A percentile compares a stretch with the other conserved stretches of the same genome.
These are phyloP conservation scores for Stachybotrys elegans DNA, from an alignment of 2,329 filamentous ascomycete genomes.

Conservation along the genomic window DNA sequence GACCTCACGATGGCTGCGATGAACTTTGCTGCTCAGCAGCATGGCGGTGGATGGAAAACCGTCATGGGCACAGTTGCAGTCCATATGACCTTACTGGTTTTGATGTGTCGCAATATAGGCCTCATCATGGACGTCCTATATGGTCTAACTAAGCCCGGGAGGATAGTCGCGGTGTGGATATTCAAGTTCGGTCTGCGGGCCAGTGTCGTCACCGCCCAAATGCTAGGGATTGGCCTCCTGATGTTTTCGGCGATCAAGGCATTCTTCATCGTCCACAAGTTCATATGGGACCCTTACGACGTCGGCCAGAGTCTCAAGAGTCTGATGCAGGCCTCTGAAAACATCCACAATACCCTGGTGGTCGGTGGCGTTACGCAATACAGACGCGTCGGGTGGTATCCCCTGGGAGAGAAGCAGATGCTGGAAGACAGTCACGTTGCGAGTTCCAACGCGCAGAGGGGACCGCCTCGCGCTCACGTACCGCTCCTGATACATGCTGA, in stretches of 20 bases:
- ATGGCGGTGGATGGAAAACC: neutral
- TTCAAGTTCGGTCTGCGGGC: neutral
- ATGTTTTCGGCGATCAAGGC: neutral
- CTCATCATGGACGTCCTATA: neutral
- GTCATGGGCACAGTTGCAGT: neutral
- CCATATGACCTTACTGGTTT: neutral
- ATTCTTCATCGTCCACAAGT: conserved; percentile 1
- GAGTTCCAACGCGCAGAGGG: neutral
- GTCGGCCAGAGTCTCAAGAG: neutral
- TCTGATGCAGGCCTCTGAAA: neutral
- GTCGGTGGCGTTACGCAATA: neutral
- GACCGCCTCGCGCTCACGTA: neutral
- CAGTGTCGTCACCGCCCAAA: neutral
- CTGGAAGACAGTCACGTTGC: neutral
- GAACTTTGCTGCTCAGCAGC: neutral
- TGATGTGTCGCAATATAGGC: neutral
- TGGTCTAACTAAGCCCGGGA: neutral
- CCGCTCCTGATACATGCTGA: neutral
- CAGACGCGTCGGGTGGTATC: neutral
- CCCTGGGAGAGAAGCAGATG: neutral
- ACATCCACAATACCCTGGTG: conserved; percentile 1
- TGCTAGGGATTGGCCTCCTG: neutral
- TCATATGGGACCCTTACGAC: conserved; percentile 3
- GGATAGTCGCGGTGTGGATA: neutral
- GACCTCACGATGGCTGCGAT: neutral